Conservation (phyloP, 2,329 filamentous ascomycete genomes). For the Aureobasidium sp. region DNA sequence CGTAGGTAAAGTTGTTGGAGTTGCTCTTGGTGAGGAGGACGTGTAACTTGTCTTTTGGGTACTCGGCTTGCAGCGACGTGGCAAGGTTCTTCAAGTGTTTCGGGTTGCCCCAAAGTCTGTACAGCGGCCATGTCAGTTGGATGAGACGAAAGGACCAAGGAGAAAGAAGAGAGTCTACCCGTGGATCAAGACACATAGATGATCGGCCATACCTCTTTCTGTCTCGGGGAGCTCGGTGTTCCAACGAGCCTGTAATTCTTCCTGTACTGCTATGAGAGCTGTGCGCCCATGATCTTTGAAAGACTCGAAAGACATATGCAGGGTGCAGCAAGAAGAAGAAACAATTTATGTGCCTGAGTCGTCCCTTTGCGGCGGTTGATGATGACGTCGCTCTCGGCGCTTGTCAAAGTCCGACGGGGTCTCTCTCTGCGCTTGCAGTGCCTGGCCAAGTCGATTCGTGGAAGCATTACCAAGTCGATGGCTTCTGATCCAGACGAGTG, state of each 20-base stretch:
- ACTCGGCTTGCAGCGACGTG: conserved; percentile 52
- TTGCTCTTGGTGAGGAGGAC: conserved; percentile 66
- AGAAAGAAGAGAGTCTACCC: conserved; percentile 42
- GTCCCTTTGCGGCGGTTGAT: not conserved
- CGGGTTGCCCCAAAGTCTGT: conserved; percentile 71
- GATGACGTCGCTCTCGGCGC: conserved; percentile 5
- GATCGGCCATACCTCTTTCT: conserved; percentile 41
- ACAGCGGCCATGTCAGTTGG: not conserved
- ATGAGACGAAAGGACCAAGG: not conserved
- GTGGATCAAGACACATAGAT: conserved; percentile 71
- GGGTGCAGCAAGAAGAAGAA: not conserved
- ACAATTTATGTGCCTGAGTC: not conserved
- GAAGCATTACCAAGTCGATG: not conserved
- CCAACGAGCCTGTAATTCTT: not conserved
- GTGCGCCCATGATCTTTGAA: conserved; percentile 3
- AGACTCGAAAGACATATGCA: not conserved
- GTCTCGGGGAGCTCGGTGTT: not conserved
- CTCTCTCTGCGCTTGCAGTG: not conserved
- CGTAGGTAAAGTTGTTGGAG: conserved; percentile 59
- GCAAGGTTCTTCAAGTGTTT: conserved; percentile 61
- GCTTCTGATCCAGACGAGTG: not conserved
- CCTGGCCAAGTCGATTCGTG: not conserved
- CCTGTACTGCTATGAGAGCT: not conserved
- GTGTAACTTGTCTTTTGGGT: conserved; percentile 56
- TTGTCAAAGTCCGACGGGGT: not conserved